Base-by-base conservation (phyloP, 306 rosid genomes). In the Dryas alaskensis region DNA sequence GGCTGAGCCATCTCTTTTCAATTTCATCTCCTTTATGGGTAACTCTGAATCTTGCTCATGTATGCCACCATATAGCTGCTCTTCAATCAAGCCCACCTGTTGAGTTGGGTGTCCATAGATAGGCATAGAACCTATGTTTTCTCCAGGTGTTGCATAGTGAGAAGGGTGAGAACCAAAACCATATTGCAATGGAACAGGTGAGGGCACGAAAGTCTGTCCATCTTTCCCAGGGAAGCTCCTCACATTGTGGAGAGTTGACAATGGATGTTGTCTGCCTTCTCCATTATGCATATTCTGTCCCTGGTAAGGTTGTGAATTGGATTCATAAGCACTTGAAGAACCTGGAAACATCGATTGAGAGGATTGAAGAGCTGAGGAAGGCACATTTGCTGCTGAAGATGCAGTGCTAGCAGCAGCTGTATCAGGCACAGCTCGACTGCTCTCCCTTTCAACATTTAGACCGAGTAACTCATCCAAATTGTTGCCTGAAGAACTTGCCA, bases 401-500 rank as follows among this genome's bases (percentile, higher is more conserved):
- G 83, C 73, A 76, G 76, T 51, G 65, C 78, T 51, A 73, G 65
- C 74, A 74, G 80, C 84, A 69, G 74, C 76, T 65, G 87, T 77
- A 72, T 89, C 89, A 39, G 70, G 69, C 8, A 71, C 67, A 67
- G 51, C 68, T 71, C 80, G 80, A 57, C 60, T 70, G 78, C 80
- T 77, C 74, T 72, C 94, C 72, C 70, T 81, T 76, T 78, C 90
- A 75, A 84, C 82, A 81, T 78, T 87, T 43, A 78, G 89, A 68
- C 82, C 69, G 57, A 81, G 87, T 62, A 92, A 75, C 75, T 89
- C 97, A 13, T 86, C 87, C 61, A 89, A 50, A 77, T 88, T 86
- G 85, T 79, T 84, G 17, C 80, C 83, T 73, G 87, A 81, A 70
- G 92, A n/a, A 63, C 80, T 81, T 9, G 72, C 85, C 69, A 79